Evolutionary conservation across 305 asterid genomes (phyloP).

Genomic region (Fraxinus platypoda): DNA sequence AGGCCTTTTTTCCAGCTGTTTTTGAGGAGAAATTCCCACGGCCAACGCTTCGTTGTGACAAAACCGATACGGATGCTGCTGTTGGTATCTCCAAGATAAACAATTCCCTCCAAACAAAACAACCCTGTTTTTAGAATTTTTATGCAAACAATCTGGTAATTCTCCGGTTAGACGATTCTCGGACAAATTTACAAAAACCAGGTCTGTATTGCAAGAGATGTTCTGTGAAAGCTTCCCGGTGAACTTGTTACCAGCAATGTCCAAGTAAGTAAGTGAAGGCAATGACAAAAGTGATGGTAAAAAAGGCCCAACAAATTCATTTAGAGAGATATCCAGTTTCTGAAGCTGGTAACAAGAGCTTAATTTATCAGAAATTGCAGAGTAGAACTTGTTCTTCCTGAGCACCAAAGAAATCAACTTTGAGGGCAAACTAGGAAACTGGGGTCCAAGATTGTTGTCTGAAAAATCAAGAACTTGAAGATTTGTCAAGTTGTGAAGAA

Average conservation of each 20-base stretch:
- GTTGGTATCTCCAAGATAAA: constrained; percentile 32
- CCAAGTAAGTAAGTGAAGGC: constrained; percentile 59
- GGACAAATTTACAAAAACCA: constrained; percentile 56
- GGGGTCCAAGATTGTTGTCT: constrained; percentile 65
- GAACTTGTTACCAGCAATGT: constrained; percentile 69
- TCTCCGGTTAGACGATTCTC: constrained; percentile 66
- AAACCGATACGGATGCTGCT: constrained; percentile 56
- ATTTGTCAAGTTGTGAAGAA: constrained; percentile 47
- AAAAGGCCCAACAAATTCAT: constrained; percentile 58
- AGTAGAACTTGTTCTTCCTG: constrained; percentile 57
- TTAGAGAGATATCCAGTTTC: constrained; percentile 59
- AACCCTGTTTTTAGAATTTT: constrained; percentile 14
- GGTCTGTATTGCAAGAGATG: constrained; percentile 53
- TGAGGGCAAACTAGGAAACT: constrained; percentile 53
- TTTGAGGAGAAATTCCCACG: constrained; percentile 52
- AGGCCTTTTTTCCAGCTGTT: constrained; percentile 26
- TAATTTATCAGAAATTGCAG: constrained; percentile 43
- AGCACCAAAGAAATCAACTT: constrained; percentile 61
- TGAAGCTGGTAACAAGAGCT: constrained; percentile 52
- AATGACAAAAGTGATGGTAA: constrained; percentile 46
- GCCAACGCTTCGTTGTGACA: constrained; percentile 85
- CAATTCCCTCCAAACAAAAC: constrained; percentile 66
- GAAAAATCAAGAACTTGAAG: constrained; percentile 78
- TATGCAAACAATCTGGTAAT: constrained; percentile 65
- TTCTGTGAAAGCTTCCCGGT: constrained; percentile 61